A percentile compares a stretch with the other conserved stretches of the same genome.
Evolutionary conservation across 176 grass and related monocot genomes (phyloP).

Genomic region (Musa schizocarpa): DNA sequence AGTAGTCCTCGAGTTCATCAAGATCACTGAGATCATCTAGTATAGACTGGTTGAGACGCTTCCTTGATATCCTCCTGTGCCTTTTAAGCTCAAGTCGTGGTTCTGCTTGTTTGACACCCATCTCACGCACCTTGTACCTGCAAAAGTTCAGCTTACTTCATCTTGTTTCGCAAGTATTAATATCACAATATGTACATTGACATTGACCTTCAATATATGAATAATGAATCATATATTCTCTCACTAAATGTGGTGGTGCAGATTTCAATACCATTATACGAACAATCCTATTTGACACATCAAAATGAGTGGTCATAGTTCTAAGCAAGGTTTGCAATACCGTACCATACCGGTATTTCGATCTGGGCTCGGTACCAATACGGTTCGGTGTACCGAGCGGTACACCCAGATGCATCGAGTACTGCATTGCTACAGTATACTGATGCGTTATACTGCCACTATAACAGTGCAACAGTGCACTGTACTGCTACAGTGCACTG

Average conservation of each 20-base stretch:
- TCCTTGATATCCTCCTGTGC: slow-evolving; percentile 80
- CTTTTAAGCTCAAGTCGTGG: slow-evolving; percentile 72
- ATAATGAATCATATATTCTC: not conserved
- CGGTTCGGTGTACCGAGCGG: too few relatives aligned
- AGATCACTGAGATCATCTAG: slow-evolving; percentile 57
- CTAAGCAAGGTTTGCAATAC: too few relatives aligned
- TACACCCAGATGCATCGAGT: too few relatives aligned
- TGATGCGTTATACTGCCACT: too few relatives aligned
- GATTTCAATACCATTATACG: not conserved
- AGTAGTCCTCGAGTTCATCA: slow-evolving; percentile 40
- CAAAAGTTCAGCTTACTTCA: slow-evolving; percentile 9
- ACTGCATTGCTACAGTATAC: too few relatives aligned
- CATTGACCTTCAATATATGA: not conserved
- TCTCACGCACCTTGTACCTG: slow-evolving; percentile 74
- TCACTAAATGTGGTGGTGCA: not conserved
- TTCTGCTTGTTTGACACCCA: slow-evolving; percentile 81
- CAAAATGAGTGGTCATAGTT: not conserved
- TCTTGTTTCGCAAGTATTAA: not conserved
- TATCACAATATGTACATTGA: too few relatives aligned
- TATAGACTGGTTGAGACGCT: slow-evolving; percentile 66
- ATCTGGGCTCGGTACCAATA: too few relatives aligned
- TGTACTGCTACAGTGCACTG: too few relatives aligned
- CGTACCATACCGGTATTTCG: too few relatives aligned
- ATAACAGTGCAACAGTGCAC: too few relatives aligned
- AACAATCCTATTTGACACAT: not conserved